Evolutionary conservation across 2,329 filamentous ascomycete genomes (phyloP).

Genomic region (Trichoderma koningii): DNA sequence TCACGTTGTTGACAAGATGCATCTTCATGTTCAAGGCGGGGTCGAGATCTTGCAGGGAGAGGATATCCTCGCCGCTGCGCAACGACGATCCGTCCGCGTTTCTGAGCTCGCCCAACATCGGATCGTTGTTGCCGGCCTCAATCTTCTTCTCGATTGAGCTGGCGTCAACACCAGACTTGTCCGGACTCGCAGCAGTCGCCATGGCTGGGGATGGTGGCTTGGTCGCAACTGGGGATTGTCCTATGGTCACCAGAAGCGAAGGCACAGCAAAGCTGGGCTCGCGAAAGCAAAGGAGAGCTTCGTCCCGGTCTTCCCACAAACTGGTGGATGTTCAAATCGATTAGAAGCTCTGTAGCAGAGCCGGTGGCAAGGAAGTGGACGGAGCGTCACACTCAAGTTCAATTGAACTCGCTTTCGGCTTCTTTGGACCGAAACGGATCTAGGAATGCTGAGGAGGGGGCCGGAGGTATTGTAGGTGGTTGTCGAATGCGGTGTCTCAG

Average conservation of each 20-base stretch:
- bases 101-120: conserved; percentile 22
- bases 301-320: background rate
- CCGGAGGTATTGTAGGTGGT: conserved; percentile 3
- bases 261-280: conserved; percentile 5
- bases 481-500: conserved; percentile 9
- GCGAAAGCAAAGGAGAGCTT: conserved; percentile 15
- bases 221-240: background rate
- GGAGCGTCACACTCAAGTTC: conserved; percentile 13
- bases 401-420: conserved; percentile 5
- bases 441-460: background rate
- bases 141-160: conserved; percentile 29
- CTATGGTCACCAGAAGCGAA: conserved; percentile 4
- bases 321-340: conserved; percentile 1
- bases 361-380: background rate
- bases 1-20: conserved; percentile 67
- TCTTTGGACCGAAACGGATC: background rate
- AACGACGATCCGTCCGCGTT: conserved; percentile 32
- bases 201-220: conserved; percentile 12
- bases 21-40: conserved; percentile 66
- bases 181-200: conserved; percentile 8
- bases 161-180: conserved; percentile 22
- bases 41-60: conserved; percentile 60
- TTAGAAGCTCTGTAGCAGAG: background rate
- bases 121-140: conserved; percentile 1
- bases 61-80: conserved; percentile 49